Percentiles rank a stretch among this genome's conserved stretches.
Evolutionary conservation across 2,329 filamentous ascomycete species (phyloP).

Genomic region (Paraconiothyrium sp.): DNA sequence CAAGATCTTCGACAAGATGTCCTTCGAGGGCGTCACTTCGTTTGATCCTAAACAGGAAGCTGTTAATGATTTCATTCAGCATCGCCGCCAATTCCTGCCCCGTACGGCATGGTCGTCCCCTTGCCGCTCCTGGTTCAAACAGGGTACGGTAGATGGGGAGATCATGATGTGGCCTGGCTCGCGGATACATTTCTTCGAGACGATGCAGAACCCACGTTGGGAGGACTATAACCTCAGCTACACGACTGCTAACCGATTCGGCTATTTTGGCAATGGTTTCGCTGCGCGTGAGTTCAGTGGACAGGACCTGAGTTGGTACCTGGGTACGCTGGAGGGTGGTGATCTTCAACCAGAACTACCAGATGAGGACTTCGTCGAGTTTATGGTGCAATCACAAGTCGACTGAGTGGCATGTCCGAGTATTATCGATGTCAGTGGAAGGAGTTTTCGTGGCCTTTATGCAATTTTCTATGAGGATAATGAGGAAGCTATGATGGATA

Average conservation of each 20-base stretch:
- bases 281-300: conserved; percentile 57
- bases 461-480: too few species aligned
- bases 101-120: conserved; percentile 37
- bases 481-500: too few species aligned
- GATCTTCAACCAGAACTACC: too few species aligned
- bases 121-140: conserved; percentile 38
- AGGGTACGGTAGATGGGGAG: conserved; percentile 33
- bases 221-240: conserved; percentile 39
- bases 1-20: conserved; percentile 32
- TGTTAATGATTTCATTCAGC: conserved; percentile 28
- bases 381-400: too few species aligned
- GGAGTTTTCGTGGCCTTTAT: too few species aligned
- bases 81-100: conserved; percentile 35
- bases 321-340: conserved; percentile 30
- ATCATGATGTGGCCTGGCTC: conserved; percentile 35
- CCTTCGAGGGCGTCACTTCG: conserved; percentile 36
- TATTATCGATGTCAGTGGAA: too few species aligned
- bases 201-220: conserved; percentile 30
- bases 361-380: too few species aligned
- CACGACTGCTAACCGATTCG: conserved; percentile 30
- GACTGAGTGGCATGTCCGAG: too few species aligned
- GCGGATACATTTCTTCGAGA: conserved; percentile 35
- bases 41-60: conserved; percentile 27
- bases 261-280: conserved; percentile 47
- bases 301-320: conserved; percentile 58